These are phyloP conservation scores for Chionographis japonica DNA, from an alignment of 106 monocot genomes.

Conservation along the genomic window DNA sequence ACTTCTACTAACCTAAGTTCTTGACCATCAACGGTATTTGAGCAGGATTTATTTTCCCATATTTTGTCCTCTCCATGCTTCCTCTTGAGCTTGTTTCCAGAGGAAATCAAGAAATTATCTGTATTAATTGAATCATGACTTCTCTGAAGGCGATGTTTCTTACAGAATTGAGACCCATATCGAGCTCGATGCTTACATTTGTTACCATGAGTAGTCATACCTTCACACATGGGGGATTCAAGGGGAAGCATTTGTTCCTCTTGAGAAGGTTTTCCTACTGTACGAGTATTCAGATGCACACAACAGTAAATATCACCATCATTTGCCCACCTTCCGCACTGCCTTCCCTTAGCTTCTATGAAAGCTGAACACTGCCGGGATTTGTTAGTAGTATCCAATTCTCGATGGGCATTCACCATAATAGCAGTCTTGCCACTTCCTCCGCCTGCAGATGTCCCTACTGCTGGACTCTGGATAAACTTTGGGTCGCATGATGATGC, in stretches of 20 bases:
- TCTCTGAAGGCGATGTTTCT: slow-evolving; percentile 60
- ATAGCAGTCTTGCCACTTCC: slow-evolving; percentile 4
- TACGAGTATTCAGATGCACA: slow-evolving; percentile 55
- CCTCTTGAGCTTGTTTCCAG: slow-evolving; percentile 17
- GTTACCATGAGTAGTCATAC: slow-evolving; percentile 75
- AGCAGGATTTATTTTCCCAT: slow-evolving; percentile 15
- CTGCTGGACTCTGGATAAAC: slow-evolving; percentile 6
- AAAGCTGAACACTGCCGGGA: slow-evolving; percentile 73
- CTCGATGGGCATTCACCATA: slow-evolving; percentile 8
- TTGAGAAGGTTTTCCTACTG: slow-evolving; percentile 24
- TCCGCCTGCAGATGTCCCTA: not conserved
- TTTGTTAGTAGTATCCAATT: slow-evolving; percentile 10
- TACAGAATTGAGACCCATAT: slow-evolving; percentile 74
- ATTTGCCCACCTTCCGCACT: slow-evolving; percentile 94
- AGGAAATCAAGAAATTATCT: slow-evolving; percentile 12
- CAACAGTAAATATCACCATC: slow-evolving; percentile 91
- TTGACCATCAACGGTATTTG: slow-evolving; percentile 17
- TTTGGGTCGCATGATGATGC: not conserved
- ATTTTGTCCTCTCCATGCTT: slow-evolving; percentile 19
- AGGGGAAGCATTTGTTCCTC: slow-evolving; percentile 25
- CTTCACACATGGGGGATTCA: slow-evolving; percentile 74
- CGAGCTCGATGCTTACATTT: slow-evolving; percentile 92
- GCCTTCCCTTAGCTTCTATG: slow-evolving; percentile 78
- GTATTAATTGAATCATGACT: slow-evolving; percentile 8
- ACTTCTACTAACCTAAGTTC: slow-evolving; percentile 13